Evolutionary conservation across 2,329 filamentous ascomycete species (phyloP), one percentile per base, ranked within the genome.

Genomic region (Graphiopsis chlorocephala): DNA sequence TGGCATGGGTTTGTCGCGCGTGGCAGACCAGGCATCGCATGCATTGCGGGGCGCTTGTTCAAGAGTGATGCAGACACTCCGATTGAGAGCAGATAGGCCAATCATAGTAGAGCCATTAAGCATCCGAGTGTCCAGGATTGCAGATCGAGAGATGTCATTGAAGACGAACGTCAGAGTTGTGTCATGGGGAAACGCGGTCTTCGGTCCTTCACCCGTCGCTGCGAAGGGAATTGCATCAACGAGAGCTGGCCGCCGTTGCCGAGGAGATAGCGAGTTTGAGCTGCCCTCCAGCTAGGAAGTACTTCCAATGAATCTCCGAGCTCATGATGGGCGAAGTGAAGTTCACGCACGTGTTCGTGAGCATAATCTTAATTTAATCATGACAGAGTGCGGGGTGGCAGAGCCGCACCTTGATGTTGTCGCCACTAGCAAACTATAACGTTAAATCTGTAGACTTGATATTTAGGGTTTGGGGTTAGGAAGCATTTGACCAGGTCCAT

Each of bases 101-200:
- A 61, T 61, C 45, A 61, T 20, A 28, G 23, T 2, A 20, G 5
- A 12, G 11, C 29, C 12, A 61, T 35, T 52, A 15, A 28, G 45
- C 45, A 48, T 8, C 23, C 15, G 14, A 38, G 59, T 23, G 23
- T 29, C 59, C 26, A 38, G 17, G 31, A 61, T 53, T 14, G 47
- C 47, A 26, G 59, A 61, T 52, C 59, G 59, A 26, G 57, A 60
- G 57, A 23, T 60, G 29, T 53, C 50, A 14, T 20, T 31, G 38
- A 61, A 14, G 28, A 35, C 26, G 17, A 52, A 61, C 59, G 59
- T 61, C 59, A 59, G 38, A 23, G 29, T 56, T 61, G 20, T 35
- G 59, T 52, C 59, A 61, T 61, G 59, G 26, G 3, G 7, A 31
- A n/a, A 28, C 50, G 50, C 50, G 45, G 23, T 20, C 25, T 35